Conservation (phyloP, 208 protist genomes). For the Borovskyia barvae region DNA sequence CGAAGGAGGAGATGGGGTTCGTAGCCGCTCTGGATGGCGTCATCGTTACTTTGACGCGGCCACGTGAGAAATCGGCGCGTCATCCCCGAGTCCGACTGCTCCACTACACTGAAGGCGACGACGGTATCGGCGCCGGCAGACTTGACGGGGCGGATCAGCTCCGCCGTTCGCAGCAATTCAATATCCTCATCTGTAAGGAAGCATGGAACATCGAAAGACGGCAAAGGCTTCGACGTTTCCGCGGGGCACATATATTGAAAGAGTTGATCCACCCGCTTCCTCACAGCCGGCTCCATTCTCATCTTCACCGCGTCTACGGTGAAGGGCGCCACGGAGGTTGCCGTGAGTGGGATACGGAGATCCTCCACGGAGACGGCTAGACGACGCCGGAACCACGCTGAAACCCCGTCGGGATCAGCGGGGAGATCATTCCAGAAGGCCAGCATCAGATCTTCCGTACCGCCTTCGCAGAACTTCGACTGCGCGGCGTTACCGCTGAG, state of each 20-base stretch:
- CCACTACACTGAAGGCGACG: conserved; percentile 14
- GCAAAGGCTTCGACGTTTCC: background rate
- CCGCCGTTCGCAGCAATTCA: background rate
- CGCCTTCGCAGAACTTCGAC: conserved; percentile 2
- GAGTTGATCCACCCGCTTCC: conserved; percentile 5
- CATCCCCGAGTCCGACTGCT: background rate
- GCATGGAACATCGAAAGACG: background rate
- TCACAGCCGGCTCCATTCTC: conserved; percentile 4
- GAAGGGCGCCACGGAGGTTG: background rate
- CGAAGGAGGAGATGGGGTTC: conserved; percentile 7
- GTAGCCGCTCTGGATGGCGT: conserved; percentile 9
- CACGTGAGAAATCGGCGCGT: conserved; percentile 10
- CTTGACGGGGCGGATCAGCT: conserved; percentile 4
- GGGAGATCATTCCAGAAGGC: conserved; percentile 6
- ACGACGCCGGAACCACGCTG: conserved; percentile 7
- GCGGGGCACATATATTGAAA: conserved; percentile 2
- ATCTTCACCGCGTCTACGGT: conserved; percentile 3
- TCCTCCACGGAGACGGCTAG: conserved; percentile 9
- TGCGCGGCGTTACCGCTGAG: background rate
- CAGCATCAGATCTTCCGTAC: conserved; percentile 6
- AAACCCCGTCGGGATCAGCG: conserved; percentile 7
- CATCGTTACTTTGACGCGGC: conserved; percentile 16
- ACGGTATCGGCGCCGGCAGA: conserved; percentile 1
- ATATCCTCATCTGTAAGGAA: conserved; percentile 9
- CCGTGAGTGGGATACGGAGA: background rate